These are phyloP conservation scores for Tremella mesenterica DNA, from an alignment of 768 basidiomycete genomes.

Conservation along the genomic window DNA sequence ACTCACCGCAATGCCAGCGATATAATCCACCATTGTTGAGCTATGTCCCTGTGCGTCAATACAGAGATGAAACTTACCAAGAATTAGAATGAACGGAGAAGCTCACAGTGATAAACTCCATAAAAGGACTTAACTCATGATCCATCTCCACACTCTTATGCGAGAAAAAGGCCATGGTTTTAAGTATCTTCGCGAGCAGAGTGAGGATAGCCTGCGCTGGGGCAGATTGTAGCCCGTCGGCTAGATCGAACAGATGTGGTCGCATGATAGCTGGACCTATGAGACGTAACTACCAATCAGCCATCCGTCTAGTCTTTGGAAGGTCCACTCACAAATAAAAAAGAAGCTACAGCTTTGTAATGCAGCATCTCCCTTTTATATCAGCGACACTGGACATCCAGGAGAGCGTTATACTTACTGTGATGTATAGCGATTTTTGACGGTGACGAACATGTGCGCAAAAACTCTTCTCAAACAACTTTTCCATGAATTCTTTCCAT, in stretches of 20 bases:
- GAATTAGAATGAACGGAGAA: too few species aligned
- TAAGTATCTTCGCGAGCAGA: constrained; percentile 17
- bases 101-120: constrained; percentile 11
- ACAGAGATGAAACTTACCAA: neutral
- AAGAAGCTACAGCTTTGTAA: constrained; percentile 19
- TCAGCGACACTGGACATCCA: neutral
- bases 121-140: constrained; percentile 5
- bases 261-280: constrained; percentile 25
- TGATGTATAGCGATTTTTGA: neutral
- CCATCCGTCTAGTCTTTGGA: too few species aligned
- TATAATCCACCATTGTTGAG: constrained; percentile 15
- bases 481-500: neutral
- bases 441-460: neutral
- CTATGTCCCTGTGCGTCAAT: constrained; percentile 4
- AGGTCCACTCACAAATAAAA: neutral
- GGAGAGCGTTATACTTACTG: too few species aligned
- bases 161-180: constrained; percentile 18
- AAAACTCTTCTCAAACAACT: neutral
- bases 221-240: constrained; percentile 7
- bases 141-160: constrained; percentile 7
- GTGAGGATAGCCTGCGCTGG: constrained; percentile 14
- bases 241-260: constrained; percentile 20
- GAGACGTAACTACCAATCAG: constrained; percentile 10
- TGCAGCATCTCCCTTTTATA: constrained; percentile 7
- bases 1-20: constrained; percentile 10